A percentile compares a stretch with the other conserved stretches of the same genome.
Conservation (phyloP, 495 filamentous ascomycete species). For the Amphirosellinia nigrospora region DNA sequence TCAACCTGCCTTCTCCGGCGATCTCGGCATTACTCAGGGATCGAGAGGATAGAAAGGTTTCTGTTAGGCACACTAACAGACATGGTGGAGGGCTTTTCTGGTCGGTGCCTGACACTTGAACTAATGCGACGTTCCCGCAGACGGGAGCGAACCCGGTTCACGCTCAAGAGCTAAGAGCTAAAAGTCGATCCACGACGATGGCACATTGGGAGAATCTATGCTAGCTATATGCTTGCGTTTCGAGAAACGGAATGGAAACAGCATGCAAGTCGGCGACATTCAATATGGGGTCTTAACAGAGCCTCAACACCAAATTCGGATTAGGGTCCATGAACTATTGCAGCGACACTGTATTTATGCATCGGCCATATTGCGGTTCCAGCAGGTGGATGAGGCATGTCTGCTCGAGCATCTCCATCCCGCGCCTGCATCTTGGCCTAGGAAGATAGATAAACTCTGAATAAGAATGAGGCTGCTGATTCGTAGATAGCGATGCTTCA, state of each 20-base stretch:
- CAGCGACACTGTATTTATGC: neutral
- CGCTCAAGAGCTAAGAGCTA: slow-evolving; percentile 6
- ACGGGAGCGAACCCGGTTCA: slow-evolving; percentile 23
- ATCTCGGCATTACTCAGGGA: slow-evolving; percentile 38
- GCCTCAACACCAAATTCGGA: slow-evolving; percentile 32
- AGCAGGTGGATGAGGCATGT: slow-evolving; percentile 3
- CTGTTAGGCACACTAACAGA: slow-evolving; percentile 26
- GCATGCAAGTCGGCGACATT: slow-evolving; percentile 17
- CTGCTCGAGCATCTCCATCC: slow-evolving; percentile 6
- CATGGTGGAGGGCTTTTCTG: slow-evolving; percentile 12
- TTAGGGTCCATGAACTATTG: slow-evolving; percentile 11
- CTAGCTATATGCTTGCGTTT: neutral
- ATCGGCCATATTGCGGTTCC: neutral
- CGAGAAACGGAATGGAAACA: slow-evolving; percentile 9
- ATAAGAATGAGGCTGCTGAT: slow-evolving; percentile 12
- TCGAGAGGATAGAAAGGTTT: slow-evolving; percentile 26
- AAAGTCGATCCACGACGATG: neutral
- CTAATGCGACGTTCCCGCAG: slow-evolving; percentile 38
- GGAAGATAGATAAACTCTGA: slow-evolving; percentile 4
- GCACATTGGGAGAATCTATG: neutral
- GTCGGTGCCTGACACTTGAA: slow-evolving; percentile 21
- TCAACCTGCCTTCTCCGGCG: slow-evolving; percentile 35
- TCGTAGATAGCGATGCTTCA: slow-evolving; percentile 17
- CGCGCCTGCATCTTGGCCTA: slow-evolving; percentile 8
- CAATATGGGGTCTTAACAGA: slow-evolving; percentile 29